Base-by-base conservation (phyloP, 768 basidiomycete genomes). In the Xerocomellus intermedius region DNA sequence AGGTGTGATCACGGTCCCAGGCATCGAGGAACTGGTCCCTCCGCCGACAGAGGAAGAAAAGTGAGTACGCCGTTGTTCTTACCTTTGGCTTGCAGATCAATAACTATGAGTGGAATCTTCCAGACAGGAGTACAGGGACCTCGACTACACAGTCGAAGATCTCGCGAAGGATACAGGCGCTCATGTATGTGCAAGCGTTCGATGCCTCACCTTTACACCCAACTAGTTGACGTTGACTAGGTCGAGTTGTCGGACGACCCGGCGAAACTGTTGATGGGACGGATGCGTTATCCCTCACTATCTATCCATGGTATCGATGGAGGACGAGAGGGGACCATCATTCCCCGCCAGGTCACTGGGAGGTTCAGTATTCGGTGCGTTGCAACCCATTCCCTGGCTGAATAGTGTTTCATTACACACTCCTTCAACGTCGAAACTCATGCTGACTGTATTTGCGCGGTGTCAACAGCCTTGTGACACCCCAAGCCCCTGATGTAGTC, bases 1-100 rank as follows among this genome's bases (percentile, higher is more conserved):
- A 79, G 50, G 42, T 9, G 32, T 51, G 33, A 51, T 51, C 42
- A 24, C 24, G 7, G 75, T 96, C 44, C 88, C 91, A 1, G 94
- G 92, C 5, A 80, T 97, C 45, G 86, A 90, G 44, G 90, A 91
- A 42, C 81, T 89, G 73, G 89, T 95, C 8, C 77, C 80, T 1
- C 77, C 82, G 2, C 75, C 92, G 5, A 83, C 83, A 19, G 82
- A 79, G 0, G 83, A 85, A 33, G 63, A 62, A 30, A 53, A 5
- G 61, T 51, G 4, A 39, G 43, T 12, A 2, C 3, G 16, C 19
- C 13, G 3, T 6, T 26, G 14, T 8, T 6, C n/a, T 24, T 7
- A 5, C 14, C 16, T 30, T 36, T 16, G 14, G 19, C 4, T 35
- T 8, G 4, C n/a, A 16, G 33, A n/a, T 13, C 33, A 8, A 54